phyloP scores from a whole-genome alignment of 2,329 filamentous ascomycete genomes.

The Neofusicoccum laricinum region DNA sequence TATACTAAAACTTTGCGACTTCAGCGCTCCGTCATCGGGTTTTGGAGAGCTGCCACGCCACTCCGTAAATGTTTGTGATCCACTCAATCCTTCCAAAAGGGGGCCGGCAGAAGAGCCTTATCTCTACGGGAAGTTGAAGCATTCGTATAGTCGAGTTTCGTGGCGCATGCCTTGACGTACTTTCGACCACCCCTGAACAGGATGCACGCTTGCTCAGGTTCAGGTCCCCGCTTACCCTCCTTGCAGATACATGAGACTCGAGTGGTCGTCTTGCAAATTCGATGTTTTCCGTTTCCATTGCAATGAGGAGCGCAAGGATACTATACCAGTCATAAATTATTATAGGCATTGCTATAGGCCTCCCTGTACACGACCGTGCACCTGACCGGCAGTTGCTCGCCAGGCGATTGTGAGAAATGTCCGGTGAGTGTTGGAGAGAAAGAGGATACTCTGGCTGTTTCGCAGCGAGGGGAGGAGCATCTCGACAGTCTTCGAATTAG shows the following conservation, averaged over 20 bases:
- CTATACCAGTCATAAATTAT: background rate
- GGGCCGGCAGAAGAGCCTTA: background rate
- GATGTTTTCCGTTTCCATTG: background rate
- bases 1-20: background rate
- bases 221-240: no score
- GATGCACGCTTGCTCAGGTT: no score
- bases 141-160: no score
- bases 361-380: background rate
- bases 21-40: background rate
- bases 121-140: no score
- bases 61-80: background rate
- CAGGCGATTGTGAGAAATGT: background rate
- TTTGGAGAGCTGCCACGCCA: background rate
- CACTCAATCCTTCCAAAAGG: background rate
- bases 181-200: no score
- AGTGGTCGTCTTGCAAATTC: background rate
- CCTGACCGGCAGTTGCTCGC: background rate
- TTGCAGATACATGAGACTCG: background rate
- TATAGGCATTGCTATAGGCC: background rate
- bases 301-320: background rate
- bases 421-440: background rate
- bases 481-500: no score
- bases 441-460: no score
- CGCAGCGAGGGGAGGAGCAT: no score
- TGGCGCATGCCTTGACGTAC: no score